Evolutionary conservation across 2,329 filamentous ascomycete genomes (phyloP), one percentile per base, ranked within the genome.

Genomic region (Stenocarpella maydis): DNA sequence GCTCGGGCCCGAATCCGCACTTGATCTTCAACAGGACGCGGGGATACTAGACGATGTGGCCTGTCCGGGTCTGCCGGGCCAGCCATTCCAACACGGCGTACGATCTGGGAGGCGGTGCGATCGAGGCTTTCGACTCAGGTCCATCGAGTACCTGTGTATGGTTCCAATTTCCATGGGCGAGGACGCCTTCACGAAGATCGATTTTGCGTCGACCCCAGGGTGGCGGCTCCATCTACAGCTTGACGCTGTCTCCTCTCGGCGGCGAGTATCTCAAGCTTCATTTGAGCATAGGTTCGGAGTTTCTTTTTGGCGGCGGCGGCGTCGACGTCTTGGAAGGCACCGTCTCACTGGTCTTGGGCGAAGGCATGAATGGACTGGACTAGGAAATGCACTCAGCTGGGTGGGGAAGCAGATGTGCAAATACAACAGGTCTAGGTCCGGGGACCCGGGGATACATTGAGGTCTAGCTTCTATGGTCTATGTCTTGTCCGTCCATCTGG

Each of bases 401-500:
- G 31, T 34, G 47, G 26, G 10, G 43, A 60, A 45, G 41, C 34
- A 19, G 52, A 58, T 49, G 37, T 58, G 24, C 64, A 66, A 39
- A 54, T 55, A 58, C 64, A 67, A 55, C 52, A 49, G 52, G 60
- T 60, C 53, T 49, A 24, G 50, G 50, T 55, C 65, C n/a, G 58
- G 39, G 6, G 69, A 68, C 58, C 55, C 43, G 39, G 65, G 58
- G 43, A 58, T 70, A 58, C 28, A 65, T 70, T 63, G 63, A 65
- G 69, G n/a, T 65, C 50, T 60, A 49, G 65, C 58, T 65, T 70
- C 65, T 70, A 70, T 68, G 37, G 28, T 70, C 69, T 70, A 70
- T 64, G 60, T 47, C 37, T n/a, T 15, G 49, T 47, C 45, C 41
- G 34, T 21, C 50, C 45, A 54, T 53, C 39, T 37, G 21, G 21